These are phyloP conservation scores for Paecilomyces variotii DNA, from an alignment of 2,329 filamentous ascomycete genomes.

Conservation along the genomic window DNA sequence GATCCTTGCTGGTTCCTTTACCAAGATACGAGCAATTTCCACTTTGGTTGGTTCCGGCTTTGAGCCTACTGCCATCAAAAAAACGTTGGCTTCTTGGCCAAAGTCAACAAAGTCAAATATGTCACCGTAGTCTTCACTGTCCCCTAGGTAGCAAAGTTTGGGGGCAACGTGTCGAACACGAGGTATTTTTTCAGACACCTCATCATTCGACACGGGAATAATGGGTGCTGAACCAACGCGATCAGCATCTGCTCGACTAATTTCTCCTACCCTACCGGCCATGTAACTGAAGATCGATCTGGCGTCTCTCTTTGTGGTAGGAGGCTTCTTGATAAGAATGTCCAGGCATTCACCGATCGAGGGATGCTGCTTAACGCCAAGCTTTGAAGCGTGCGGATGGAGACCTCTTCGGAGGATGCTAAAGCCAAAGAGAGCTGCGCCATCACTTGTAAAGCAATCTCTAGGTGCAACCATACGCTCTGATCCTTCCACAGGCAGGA, in stretches of 20 bases:
- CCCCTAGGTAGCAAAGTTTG: conserved; percentile 70
- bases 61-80: conserved; percentile 79
- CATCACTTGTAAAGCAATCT: conserved; percentile 74
- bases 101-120: conserved; percentile 98
- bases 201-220: conserved; percentile 53
- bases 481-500: conserved; percentile 64
- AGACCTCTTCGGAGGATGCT: conserved; percentile 67
- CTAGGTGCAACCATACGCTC: conserved; percentile 61
- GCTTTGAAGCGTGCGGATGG: conserved; percentile 72
- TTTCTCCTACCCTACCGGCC: conserved; percentile 64
- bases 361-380: conserved; percentile 78
- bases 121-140: conserved; percentile 64
- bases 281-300: conserved; percentile 75
- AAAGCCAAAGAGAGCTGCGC: conserved; percentile 71
- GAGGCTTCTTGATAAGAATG: conserved; percentile 63
- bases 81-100: conserved; percentile 76
- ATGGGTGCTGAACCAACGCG: conserved; percentile 59
- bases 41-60: conserved; percentile 82
- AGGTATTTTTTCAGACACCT: conserved; percentile 33
- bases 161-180: conserved; percentile 56
- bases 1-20: conserved; percentile 72
- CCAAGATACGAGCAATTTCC: conserved; percentile 78
- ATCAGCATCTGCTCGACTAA: conserved; percentile 54
- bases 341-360: conserved; percentile 69
- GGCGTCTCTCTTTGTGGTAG: conserved; percentile 58